phyloP scores from a whole-genome alignment of 108 stramenopile genomes.

The Epithemia pelagica region DNA sequence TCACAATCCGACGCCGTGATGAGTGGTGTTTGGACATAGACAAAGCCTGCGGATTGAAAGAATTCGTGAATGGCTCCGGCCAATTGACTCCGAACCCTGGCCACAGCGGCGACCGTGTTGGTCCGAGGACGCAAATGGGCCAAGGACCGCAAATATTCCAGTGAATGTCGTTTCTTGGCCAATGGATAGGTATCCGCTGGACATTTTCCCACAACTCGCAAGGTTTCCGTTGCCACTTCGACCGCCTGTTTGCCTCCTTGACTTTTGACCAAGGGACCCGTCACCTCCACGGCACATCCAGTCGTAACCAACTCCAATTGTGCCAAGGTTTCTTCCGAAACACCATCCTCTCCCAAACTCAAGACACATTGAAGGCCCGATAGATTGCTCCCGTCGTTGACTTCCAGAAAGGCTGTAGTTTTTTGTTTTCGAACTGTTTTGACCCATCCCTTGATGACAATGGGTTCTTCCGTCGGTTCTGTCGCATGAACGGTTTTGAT shows the following conservation, averaged over 20 bases:
- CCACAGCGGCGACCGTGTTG: constrained; percentile 93
- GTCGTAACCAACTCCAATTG: constrained; percentile 85
- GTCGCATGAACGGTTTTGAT: constrained; percentile 64
- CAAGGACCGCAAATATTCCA: constrained; percentile 94
- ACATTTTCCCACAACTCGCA: constrained; percentile 86
- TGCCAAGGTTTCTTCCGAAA: constrained; percentile 56
- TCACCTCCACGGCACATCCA: constrained; percentile 86
- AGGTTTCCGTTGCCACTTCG: constrained; percentile 76
- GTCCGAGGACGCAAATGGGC: constrained; percentile 96
- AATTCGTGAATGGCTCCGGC: constrained; percentile 86
- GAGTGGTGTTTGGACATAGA: constrained; percentile 95
- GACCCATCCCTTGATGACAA: constrained; percentile 95
- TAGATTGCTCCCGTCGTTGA: constrained; percentile 95
- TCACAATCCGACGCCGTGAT: constrained; percentile 98
- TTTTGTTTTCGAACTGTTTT: constrained; percentile 96
- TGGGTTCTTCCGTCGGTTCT: constrained; percentile 55
- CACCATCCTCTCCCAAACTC: constrained; percentile 33
- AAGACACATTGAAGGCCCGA: constrained; percentile 89
- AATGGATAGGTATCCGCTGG: constrained; percentile 93
- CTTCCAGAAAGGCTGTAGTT: constrained; percentile 93
- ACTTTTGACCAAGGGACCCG: constrained; percentile 65
- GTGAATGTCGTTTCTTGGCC: constrained; percentile 96
- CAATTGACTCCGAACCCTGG: constrained; percentile 86
- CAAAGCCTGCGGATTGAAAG: constrained; percentile 87
- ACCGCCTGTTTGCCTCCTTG: constrained; percentile 89